A percentile compares a stretch with the other conserved stretches of the same genome.
phyloP scores from a whole-genome alignment of 345 rosid genomes.

The Orychophragmus violaceus region DNA sequence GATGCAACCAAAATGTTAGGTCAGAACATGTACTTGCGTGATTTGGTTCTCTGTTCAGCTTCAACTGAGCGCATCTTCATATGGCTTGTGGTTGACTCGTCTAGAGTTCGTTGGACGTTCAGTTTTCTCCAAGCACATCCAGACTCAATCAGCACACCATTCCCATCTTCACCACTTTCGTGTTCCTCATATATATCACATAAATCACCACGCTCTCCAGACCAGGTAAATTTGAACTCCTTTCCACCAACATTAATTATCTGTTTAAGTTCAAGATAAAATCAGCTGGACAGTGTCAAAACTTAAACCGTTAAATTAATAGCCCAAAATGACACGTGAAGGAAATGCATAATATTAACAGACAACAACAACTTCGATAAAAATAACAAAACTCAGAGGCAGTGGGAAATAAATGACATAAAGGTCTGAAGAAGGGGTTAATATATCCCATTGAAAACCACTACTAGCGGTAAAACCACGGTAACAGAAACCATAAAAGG shows the following conservation, averaged over 20 bases:
- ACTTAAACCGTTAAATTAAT: background rate
- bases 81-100: constrained; percentile 82
- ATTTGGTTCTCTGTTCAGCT: constrained; percentile 77
- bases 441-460: constrained; percentile 2
- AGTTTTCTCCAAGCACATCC: constrained; percentile 94
- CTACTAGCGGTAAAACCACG: background rate
- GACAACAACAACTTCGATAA: background rate
- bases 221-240: constrained; percentile 94
- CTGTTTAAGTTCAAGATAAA: constrained; percentile 30
- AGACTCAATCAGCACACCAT: constrained; percentile 85
- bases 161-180: constrained; percentile 69
- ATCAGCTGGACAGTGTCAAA: background rate
- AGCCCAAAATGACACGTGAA: background rate
- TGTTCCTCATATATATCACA: constrained; percentile 90
- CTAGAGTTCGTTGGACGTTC: constrained; percentile 83
- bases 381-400: constrained; percentile 1
- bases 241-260: constrained; percentile 89
- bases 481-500: constrained; percentile 4
- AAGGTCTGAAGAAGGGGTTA: background rate
- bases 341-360: no score
- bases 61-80: constrained; percentile 92
- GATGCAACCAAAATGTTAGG: constrained; percentile 15
- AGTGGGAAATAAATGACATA: background rate
- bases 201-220: constrained; percentile 66
- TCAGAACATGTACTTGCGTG: constrained; percentile 62